Evolutionary conservation across 2,329 filamentous ascomycete species (phyloP).

Genomic region (Orbilia ellipsospora): DNA sequence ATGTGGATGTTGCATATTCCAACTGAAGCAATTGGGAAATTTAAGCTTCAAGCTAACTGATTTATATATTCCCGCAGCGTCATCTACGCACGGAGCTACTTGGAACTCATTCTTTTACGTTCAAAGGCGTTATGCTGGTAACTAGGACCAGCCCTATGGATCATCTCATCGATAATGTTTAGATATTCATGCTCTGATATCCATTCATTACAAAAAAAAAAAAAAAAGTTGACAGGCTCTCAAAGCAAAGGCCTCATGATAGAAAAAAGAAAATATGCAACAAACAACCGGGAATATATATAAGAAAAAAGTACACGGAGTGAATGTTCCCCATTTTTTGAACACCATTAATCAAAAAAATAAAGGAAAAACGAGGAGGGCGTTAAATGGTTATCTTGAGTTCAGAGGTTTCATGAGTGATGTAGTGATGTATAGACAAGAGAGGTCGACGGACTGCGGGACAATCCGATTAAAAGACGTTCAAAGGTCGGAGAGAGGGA

Average conservation of each 20-base stretch:
- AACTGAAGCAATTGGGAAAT: no score
- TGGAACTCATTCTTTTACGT: no score
- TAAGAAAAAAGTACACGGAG: constrained; percentile 54
- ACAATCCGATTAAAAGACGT: constrained; percentile 8
- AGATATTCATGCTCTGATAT: constrained; percentile 55
- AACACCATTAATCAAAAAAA: constrained; percentile 55
- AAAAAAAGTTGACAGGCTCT: constrained; percentile 25
- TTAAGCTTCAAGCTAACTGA: no score
- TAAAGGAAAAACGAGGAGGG: constrained; percentile 42
- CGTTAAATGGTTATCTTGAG: constrained; percentile 26
- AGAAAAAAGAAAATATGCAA: constrained; percentile 37
- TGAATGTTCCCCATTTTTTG: constrained; percentile 54
- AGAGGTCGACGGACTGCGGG: constrained; percentile 15
- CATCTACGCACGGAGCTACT: no score
- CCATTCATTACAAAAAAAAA: constrained; percentile 56
- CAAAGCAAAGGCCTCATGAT: constrained; percentile 36
- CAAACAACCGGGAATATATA: constrained; percentile 55
- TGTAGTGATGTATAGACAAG: constrained; percentile 36
- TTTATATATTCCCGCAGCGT: no score
- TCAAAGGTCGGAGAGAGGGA: constrained; percentile 30
- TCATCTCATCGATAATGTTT: constrained; percentile 24
- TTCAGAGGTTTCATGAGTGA: constrained; percentile 27
- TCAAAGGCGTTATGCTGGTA: no score
- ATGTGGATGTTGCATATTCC: background rate
- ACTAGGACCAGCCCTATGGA: no score